phyloP scores from a whole-genome alignment of 106 monocot species.

The Phalaenopsis equestris region DNA sequence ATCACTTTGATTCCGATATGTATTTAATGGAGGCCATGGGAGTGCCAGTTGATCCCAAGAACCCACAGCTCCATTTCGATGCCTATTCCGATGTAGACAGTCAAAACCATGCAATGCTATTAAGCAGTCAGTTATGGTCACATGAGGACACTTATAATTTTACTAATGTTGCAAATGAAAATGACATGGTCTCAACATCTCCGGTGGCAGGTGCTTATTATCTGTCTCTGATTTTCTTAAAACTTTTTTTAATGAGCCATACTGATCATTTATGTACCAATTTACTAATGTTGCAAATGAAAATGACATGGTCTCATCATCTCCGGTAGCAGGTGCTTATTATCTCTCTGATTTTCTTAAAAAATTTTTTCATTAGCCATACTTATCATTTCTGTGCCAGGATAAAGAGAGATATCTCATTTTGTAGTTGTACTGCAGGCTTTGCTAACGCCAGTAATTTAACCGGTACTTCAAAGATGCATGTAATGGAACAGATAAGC shows the following conservation, averaged over 20 bases:
- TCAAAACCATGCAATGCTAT: slow-evolving; percentile 15
- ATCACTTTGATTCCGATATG: slow-evolving; percentile 45
- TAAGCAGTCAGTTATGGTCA: slow-evolving; percentile 33
- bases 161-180: slow-evolving; percentile 2
- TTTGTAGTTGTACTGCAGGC: not conserved
- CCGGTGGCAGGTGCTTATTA: slow-evolving; percentile 45
- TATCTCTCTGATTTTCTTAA: not conserved
- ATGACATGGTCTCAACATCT: slow-evolving; percentile 6
- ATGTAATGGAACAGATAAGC: not conserved
- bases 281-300: not conserved
- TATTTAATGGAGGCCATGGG: slow-evolving; percentile 24
- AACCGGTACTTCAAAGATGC: not conserved
- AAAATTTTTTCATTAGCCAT: not conserved
- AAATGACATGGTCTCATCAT: slow-evolving; percentile 4
- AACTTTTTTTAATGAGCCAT: not conserved
- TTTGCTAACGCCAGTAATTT: not conserved
- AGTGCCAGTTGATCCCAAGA: slow-evolving; percentile 9
- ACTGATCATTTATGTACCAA: not conserved
- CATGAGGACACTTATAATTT: slow-evolving; percentile 20
- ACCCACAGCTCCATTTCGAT: not conserved
- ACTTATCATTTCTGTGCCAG: not conserved
- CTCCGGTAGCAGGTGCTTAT: slow-evolving; percentile 47
- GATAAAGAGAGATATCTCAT: not conserved
- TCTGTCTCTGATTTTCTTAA: not conserved
- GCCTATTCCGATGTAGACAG: slow-evolving; percentile 16